Base-by-base conservation (phyloP, 2,329 filamentous ascomycete genomes). In the Fusarium concolor region DNA sequence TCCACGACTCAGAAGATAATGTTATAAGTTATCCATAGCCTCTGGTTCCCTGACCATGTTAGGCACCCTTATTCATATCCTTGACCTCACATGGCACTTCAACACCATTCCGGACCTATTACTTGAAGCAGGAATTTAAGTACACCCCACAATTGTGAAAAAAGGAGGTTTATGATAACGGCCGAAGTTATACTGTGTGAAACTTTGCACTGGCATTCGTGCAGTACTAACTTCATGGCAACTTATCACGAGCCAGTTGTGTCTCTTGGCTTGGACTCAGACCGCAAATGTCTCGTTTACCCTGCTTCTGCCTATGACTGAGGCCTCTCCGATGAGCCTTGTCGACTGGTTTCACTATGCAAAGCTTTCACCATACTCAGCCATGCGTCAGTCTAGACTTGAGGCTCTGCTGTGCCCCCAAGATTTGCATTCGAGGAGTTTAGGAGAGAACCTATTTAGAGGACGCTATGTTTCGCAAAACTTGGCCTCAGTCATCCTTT, bases 221-320 rank as follows among this genome's bases (percentile, higher is more conserved):
- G 44, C 54, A 53, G 45, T 64, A 53, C 26, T 26, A 57, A 61
- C 46, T 74, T 70, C 59, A 62, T 56, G 56, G 49, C 42, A 63
- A 61, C 52, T 56, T 54, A 33, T 62, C 53, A 54, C 42, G 35
- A 71, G 54, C 62, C 61, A 60, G 50, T 54, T 60, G 56, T 49
- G 51, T 50, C 51, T 63, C 50, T 61, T 65, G 56, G 50, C 44
- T 35, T 49, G 33, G 44, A 58, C 49, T 57, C 35, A 54, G 51
- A 56, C 54, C 39, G 33, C 33, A 53, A 45, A 43, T 61, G 54
- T 62, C 56, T 55, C 71, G 50, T 56, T 49, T 58, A 41, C 45
- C 49, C 24, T 47, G 42, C 57, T 73, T 73, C 71, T 73, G 71
- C 70, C 71, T 74, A 63, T 63, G 57, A 49, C 56, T 63, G 59